Base-by-base conservation (phyloP, 768 basidiomycete species). In the Naganishia kalamii region DNA sequence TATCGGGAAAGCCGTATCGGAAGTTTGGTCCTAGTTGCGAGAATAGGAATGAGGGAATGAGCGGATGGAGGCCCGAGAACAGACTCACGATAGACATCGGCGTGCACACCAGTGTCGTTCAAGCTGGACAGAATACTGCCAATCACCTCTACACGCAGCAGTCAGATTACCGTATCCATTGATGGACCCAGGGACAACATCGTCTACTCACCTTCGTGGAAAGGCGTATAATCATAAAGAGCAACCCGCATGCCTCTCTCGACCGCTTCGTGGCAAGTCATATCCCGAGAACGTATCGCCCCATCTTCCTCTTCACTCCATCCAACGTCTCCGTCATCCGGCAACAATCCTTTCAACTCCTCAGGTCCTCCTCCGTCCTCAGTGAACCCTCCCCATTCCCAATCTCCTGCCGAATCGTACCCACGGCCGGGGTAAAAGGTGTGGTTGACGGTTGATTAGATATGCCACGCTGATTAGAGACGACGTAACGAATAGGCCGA, bases 121-220 rank as follows among this genome's bases (percentile, higher is more conserved):
- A 57, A 17, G 27, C 54, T 57, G 10, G 54, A 37, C 10, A 57
- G 21, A 23, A 57, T 40, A 23, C 54, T 57, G 13, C 54, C 54
- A 25, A 57, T 40, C 6, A 57, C 54, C 23, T 57, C 54, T 57
- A 35, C 43, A n/a, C 12, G n/a, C n/a, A 21, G 21, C 10, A 11
- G 51, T 44, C n/a, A n/a, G n/a, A 48, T 37, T 6, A 35, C 23
- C 19, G 11, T 37, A 5, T 35, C n/a, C 10, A 37, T 19, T 37
- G 4, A 21, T 48, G n/a, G n/a, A 21, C 23, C 32, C n/a, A 30
- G 4, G 23, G 15, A 30, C 3, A 29, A 5, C 15, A 29, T 8
- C 17, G 21, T 23, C 32, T 37, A 57, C 37, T 57, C 37, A 57
- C 54, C 54, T 41, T 57, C 54, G 40, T 57, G 54, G 32, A 57